Evolutionary conservation across 164 flowering plant species (phyloP), one percentile per base, ranked within the genome.

Genomic region (Vitis rupestris): DNA sequence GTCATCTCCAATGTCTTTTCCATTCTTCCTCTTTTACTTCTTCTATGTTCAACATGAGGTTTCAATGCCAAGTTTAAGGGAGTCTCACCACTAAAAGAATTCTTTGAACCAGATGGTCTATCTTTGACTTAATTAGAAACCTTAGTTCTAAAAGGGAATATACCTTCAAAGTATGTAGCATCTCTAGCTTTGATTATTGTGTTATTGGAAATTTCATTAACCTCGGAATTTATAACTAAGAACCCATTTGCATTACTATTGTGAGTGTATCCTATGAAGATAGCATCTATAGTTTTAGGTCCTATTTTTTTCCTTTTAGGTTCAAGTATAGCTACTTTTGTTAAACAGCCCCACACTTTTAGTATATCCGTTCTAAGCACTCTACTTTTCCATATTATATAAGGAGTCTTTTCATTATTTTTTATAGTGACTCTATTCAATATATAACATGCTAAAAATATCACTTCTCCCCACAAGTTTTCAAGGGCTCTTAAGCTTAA

Each of bases 311-410:
- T 19, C 19, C 16, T 9, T 63, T 63, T 63, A 16, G 37, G 66
- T 2, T 13, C 27, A n/a, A 27, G 66, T 16, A 63, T 19, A 8
- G 14, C 27, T 47, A 63, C 66, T 27, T 63, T 63, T 0, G 53
- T 51, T 48, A 63, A 48, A 17, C 66, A 63, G 0, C 54, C 66
- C 53, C 52, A 63, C 66, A 63, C 30, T 63, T 63, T 63, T 6
- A 63, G 7, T 1, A 8, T 9, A 8, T 49, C 17, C 8, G n/a
- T 47, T 16, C n/a, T 9, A 47, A 27, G 65, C 16, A 6, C 13
- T 19, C 29, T 14, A 9, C 19, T 3, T 17, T 47, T 63, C 66
- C 66, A 63, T 3, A 49, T n/a, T 17, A 19, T 9, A 63, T n/a
- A 49, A 7, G 23, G 66, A 15, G 29, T 63, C 14, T 49, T 49